phyloP scores from a whole-genome alignment of 176 grass and related monocot genomes.

The Dendrocalamus sinicus region DNA sequence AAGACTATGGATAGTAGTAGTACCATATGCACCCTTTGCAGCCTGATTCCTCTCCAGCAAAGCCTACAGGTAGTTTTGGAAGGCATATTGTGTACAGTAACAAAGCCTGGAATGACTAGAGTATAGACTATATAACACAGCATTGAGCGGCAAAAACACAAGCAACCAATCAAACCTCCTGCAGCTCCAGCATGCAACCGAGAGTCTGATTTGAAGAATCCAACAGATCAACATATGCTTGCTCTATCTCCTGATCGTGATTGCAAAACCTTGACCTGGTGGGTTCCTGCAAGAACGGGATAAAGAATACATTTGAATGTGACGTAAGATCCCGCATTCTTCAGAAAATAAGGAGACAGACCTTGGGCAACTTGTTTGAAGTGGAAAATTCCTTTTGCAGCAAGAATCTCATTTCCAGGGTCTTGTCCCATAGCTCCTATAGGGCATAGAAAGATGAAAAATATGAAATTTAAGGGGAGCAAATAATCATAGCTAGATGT shows the following conservation, averaged over 20 bases:
- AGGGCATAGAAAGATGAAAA: constrained; percentile 20
- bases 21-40: constrained; percentile 37
- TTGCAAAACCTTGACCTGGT: constrained; percentile 63
- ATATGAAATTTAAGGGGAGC: not conserved
- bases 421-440: constrained; percentile 83
- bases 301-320: not conserved
- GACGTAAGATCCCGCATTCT: not conserved
- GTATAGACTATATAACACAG: not conserved
- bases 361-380: constrained; percentile 91
- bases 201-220: constrained; percentile 64
- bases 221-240: constrained; percentile 72
- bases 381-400: constrained; percentile 81
- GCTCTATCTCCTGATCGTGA: constrained; percentile 56
- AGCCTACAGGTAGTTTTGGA: constrained; percentile 57
- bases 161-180: constrained; percentile 61
- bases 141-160: not conserved
- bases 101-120: constrained; percentile 15
- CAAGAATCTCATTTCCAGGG: constrained; percentile 82
- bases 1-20: constrained; percentile 4
- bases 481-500: not conserved
- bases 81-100: constrained; percentile 14
- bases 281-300: constrained; percentile 66
- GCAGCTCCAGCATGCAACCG: constrained; percentile 69
- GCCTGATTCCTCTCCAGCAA: constrained; percentile 76
- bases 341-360: constrained; percentile 28